Evolutionary conservation across 306 rosid species (phyloP), one percentile per base, ranked within the genome.

Genomic region (Hylodesmum podocarpum): DNA sequence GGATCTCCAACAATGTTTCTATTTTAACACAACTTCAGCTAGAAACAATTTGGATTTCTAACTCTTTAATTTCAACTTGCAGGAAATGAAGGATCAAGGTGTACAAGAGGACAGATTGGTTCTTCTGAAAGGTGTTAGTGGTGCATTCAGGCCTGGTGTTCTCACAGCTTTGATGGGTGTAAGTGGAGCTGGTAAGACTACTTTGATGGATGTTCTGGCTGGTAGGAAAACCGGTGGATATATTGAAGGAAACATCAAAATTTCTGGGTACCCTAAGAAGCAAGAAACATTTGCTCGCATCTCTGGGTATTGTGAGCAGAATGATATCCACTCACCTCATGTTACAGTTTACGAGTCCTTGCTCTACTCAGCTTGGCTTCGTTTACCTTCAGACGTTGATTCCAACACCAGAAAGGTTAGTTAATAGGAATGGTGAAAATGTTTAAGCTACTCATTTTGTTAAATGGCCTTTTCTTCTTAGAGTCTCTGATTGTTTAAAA

Each of bases 171-270:
- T 90, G 61, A 87, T 90, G 90, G 95, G 95, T 46, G 90, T 90
- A 1, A 90, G 95, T 78, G 94, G 94, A 29, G 94, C 94, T 31
- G 94, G 94, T 15, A 89, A 89, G 66, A 89, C 94, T 47, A 89
- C 94, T 28, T 55, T 89, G 74, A 87, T 89, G 94, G 94, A 89
- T 78, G 91, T 87, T 5, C 33, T 89, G 37, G 94, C 94, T 1
- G 94, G 94, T 47, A 80, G 94, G 76, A 89, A 89, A 86, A 90
- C 95, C 0, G 88, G 92, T 39, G 95, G 95, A 51, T 87, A 86
- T 59, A 90, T 90, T 39, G 90, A 87, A 0, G 95, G 95, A 51
- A 62, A 4, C 70, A 86, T 90, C 55, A 86, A 74, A 25, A 55
- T 90, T 75, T 87, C 91, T 2, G 95, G 95, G 6, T 90, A 80